phyloP scores from a whole-genome alignment of 2,329 filamentous ascomycete genomes.

The Fusarium dimerum region DNA sequence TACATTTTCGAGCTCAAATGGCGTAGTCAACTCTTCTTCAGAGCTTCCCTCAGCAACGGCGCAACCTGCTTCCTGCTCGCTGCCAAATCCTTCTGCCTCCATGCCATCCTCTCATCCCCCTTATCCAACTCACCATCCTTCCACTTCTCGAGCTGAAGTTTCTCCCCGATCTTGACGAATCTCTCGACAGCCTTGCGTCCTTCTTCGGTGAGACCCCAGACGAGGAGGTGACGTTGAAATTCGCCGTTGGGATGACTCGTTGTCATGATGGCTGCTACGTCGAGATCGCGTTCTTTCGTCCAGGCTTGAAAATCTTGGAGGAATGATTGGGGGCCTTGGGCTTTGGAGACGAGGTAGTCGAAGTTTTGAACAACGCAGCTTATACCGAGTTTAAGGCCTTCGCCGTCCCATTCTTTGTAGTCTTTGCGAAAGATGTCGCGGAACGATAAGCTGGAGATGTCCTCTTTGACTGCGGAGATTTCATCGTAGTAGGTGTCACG shows the following conservation, averaged over 20 bases:
- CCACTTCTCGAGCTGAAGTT: constrained; percentile 60
- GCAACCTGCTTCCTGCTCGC: constrained; percentile 70
- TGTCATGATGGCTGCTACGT: constrained; percentile 70
- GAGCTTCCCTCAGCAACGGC: constrained; percentile 61
- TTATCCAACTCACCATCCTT: constrained; percentile 47
- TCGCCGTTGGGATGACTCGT: constrained; percentile 54
- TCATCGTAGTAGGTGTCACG: constrained; percentile 58
- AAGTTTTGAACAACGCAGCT: constrained; percentile 66
- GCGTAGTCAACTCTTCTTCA: constrained; percentile 36
- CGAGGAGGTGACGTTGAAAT: constrained; percentile 67
- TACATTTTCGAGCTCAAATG: too few species aligned
- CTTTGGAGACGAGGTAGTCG: constrained; percentile 58
- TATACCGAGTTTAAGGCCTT: constrained; percentile 62
- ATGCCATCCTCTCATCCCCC: constrained; percentile 57
- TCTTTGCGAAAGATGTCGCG: constrained; percentile 76
- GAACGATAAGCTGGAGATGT: constrained; percentile 62
- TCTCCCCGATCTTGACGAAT: constrained; percentile 53
- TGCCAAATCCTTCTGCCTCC: constrained; percentile 65
- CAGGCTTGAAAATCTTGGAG: constrained; percentile 52
- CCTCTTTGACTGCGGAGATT: constrained; percentile 65
- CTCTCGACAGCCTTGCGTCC: constrained; percentile 51
- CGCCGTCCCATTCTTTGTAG: constrained; percentile 76
- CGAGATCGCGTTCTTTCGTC: constrained; percentile 57
- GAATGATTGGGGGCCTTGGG: constrained; percentile 47
- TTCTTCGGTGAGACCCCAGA: constrained; percentile 60